Percentiles rank a stretch among this genome's conserved stretches.
phyloP scores from a whole-genome alignment of 345 rosid species.

The Eucalyptus lansdowneana region DNA sequence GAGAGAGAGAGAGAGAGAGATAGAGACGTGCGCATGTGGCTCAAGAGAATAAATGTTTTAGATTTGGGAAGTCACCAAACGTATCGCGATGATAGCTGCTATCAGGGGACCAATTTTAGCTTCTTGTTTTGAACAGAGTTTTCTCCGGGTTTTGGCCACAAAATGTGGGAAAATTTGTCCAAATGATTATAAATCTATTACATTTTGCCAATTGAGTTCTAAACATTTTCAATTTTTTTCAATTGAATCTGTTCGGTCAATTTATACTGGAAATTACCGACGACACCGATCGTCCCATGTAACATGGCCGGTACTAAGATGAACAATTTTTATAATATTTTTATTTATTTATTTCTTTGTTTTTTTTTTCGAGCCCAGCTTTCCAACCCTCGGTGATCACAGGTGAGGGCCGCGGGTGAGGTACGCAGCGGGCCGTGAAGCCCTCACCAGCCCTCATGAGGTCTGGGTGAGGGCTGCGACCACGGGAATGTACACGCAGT shows the following conservation, averaged over 20 bases:
- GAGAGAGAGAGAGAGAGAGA: too few species aligned
- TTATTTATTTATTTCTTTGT: too few species aligned
- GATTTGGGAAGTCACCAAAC: conserved; percentile 4
- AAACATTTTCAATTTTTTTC: rapidly evolving
- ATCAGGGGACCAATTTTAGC: background rate
- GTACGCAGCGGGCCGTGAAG: too few species aligned
- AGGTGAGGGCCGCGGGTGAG: too few species aligned
- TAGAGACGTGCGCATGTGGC: background rate
- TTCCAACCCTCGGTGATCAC: rapidly evolving
- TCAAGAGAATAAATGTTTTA: background rate
- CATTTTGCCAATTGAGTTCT: too few species aligned
- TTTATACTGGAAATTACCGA: too few species aligned
- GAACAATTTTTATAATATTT: too few species aligned
- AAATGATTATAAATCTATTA: too few species aligned
- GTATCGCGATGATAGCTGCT: background rate
- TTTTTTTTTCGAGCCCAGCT: too few species aligned
- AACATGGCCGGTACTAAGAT: rapidly evolving
- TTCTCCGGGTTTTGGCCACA: background rate
- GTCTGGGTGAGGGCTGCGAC: too few species aligned
- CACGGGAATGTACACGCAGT: background rate
- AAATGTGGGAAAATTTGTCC: background rate
- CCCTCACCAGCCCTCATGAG: too few species aligned
- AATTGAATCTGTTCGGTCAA: too few species aligned
- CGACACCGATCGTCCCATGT: rapidly evolving
- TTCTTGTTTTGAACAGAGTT: background rate